Evolutionary conservation across 1,284 basidiomycete species (phyloP), one percentile per base, ranked within the genome.

Genomic region (Taiwanofungus camphoratus): DNA sequence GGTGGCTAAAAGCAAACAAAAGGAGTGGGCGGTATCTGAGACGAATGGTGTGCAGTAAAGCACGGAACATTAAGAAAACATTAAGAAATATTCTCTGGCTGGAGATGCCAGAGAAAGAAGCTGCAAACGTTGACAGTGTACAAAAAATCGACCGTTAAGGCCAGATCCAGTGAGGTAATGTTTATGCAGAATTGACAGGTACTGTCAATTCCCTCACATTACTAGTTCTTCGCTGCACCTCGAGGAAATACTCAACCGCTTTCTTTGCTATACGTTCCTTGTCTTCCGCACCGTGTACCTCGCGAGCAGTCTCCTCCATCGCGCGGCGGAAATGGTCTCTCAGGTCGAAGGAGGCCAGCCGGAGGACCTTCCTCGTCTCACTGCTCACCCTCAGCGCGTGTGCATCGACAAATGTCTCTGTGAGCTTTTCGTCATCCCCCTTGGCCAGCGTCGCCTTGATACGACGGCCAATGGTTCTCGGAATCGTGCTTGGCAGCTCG

Each of bases 351-450:
- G 85, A 83, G n/a, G 89, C 93, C 13, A 95, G 65, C 37, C 94
- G 74, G 55, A 99, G 69, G 37, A 99, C 95, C 68, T 98, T 98
- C 58, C 95, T 79, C 15, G 91, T 91, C 74, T 99, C 96, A 30
- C 85, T 76, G 37, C 80, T 71, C 35, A 97, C 75, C 12, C 95
- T 75, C 35, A 70, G 73, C 0, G 81, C 74, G 58, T 98, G 84
- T 3, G 71, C 73, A 42, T 86, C 79, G 13, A 84, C 70, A 58
- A 87, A 96, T 22, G 67, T 58, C 18, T 71, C 64, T n/a, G n/a
- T n/a, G n/a, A n/a, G n/a, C n/a, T n/a, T n/a, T n/a, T n/a, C n/a
- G 19, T 73, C 69, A 43, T 71, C 69, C 20, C 64, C 62, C 11
- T 58, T 52, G 15, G 65, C 62, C 12, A 92, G 70, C 12, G 78